Conservation (phyloP, 164 flowering plant species). For the Umbellularia californica region DNA sequence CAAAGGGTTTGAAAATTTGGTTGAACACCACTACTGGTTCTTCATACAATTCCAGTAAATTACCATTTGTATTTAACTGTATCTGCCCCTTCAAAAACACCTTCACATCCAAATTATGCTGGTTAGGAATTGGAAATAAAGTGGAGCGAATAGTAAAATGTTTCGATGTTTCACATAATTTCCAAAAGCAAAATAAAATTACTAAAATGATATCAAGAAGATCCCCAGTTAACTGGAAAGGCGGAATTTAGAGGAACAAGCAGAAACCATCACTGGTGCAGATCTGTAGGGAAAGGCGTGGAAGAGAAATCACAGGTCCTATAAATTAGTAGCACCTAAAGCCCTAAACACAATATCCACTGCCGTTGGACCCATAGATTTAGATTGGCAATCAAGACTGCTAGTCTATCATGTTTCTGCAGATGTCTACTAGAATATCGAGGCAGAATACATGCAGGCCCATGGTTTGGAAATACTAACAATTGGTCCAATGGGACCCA, state of each 20-base stretch:
- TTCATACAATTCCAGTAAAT: neutral
- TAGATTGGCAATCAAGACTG: neutral
- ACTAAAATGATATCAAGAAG: no score
- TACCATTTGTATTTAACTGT: neutral
- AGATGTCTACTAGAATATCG: neutral
- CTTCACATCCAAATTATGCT: neutral
- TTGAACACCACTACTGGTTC: neutral
- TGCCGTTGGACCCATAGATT: neutral
- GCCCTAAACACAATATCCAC: neutral
- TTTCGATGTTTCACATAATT: no score
- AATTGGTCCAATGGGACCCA: neutral
- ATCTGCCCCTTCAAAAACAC: neutral
- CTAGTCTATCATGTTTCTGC: neutral
- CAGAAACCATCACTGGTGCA: neutral
- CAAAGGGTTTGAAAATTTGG: no score
- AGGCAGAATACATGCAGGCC: neutral
- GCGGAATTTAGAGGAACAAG: neutral
- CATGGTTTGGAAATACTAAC: neutral
- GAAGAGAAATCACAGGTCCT: neutral
- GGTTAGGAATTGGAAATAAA: neutral
- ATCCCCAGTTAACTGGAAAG: neutral
- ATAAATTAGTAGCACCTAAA: neutral
- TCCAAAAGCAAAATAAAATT: no score
- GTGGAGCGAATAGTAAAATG: no score
- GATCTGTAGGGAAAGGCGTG: neutral